Percentiles rank a stretch among this genome's conserved stretches.
These are phyloP conservation scores for Malus hybrid DNA, from an alignment of 331 rosid genomes.

Conservation along the genomic window DNA sequence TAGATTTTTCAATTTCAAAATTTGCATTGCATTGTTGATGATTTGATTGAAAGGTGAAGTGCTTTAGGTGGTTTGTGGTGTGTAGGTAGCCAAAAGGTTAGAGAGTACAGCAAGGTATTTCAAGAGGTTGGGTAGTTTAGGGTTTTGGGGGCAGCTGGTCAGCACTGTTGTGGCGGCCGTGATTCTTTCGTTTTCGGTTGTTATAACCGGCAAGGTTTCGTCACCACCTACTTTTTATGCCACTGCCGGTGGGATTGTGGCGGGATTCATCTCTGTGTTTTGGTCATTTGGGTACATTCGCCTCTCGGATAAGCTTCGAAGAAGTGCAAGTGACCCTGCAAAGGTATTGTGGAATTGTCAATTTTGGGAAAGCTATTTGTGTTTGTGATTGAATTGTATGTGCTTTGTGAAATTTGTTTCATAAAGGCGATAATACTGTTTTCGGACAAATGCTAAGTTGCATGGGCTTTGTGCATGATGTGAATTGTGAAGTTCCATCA, in stretches of 20 bases:
- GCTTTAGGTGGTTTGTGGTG: conserved; percentile 6
- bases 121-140: conserved; percentile 84
- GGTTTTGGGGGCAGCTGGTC: conserved; percentile 96
- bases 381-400: neutral
- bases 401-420: neutral
- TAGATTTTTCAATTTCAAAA: neutral
- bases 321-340: conserved; percentile 70
- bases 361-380: neutral
- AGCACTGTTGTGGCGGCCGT: conserved; percentile 89
- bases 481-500: neutral
- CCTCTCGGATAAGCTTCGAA: conserved; percentile 75
- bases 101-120: conserved; percentile 83
- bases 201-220: conserved; percentile 67
- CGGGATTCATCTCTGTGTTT: conserved; percentile 84
- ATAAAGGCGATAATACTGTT: no score
- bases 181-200: conserved; percentile 83
- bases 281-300: conserved; percentile 98
- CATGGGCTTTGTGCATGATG: neutral
- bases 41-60: neutral
- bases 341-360: conserved; percentile 43
- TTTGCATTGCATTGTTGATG: neutral
- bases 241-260: conserved; percentile 87
- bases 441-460: neutral
- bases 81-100: conserved; percentile 81
- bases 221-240: conserved; percentile 92